Evolutionary conservation across 306 rosid species (phyloP).

Genomic region (Gleditsia sinensis): DNA sequence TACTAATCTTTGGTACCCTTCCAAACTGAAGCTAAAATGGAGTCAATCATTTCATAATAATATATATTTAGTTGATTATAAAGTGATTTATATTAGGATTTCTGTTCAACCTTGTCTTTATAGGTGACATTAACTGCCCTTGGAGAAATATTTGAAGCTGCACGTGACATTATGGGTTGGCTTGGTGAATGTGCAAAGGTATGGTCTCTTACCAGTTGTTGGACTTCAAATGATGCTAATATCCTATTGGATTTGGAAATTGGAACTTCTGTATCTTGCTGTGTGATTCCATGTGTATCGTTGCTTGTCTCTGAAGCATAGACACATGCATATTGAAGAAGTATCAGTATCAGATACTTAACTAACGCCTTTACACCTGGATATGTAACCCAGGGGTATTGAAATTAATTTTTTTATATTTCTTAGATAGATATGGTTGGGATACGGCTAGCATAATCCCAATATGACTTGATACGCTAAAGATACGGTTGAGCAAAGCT

Average conservation of each 20-base stretch:
- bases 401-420: too few relatives aligned
- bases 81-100: constrained; percentile 15
- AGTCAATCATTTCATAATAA: background rate
- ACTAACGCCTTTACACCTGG: too few relatives aligned
- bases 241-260: constrained; percentile 14
- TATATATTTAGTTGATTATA: background rate
- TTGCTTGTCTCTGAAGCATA: too few relatives aligned
- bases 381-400: too few relatives aligned
- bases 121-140: constrained; percentile 93
- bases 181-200: constrained; percentile 94
- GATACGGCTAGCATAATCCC: too few relatives aligned
- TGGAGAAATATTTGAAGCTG: constrained; percentile 89
- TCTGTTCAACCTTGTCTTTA: background rate
- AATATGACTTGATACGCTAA: too few relatives aligned
- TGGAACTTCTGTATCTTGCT: background rate
- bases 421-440: too few relatives aligned
- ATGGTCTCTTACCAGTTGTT: constrained; percentile 24
- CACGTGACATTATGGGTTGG: constrained; percentile 86
- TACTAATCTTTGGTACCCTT: constrained; percentile 5
- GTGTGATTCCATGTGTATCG: background rate
- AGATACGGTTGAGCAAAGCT: too few relatives aligned
- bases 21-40: constrained; percentile 2
- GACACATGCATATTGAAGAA: too few relatives aligned
- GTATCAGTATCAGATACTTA: too few relatives aligned
- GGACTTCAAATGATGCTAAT: constrained; percentile 10